Base-by-base conservation (phyloP, 192 early-diverging fungal genomes). In the Gaertneriomyces sp. region DNA sequence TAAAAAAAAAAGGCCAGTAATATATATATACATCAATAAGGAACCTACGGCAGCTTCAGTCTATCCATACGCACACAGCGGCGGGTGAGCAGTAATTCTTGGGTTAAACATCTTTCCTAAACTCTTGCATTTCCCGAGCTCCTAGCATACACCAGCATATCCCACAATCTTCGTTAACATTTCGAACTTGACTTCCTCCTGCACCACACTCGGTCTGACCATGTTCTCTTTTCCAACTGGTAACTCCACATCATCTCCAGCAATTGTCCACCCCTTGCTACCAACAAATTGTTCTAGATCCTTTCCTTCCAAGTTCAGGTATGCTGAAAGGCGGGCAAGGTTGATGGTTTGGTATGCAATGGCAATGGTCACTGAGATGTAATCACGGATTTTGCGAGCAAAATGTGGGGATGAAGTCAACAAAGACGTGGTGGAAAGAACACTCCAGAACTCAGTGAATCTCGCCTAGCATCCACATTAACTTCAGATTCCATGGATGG, bases 131-230 rank as follows among this genome's bases (percentile, higher is more conserved):
- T 33, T 33, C 25, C 25, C 25, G 25, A 33, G 25, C 25, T 33
- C 25, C 25, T 33, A 33, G 25, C 25, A 33, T 33, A 33, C 25
- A 33, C 25, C 25, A 33, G 25, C 68, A 46, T 52, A 62, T 6
- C 76, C 77, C 20, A 79, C 70, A 44, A 79, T 66, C 68, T 75
- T 75, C 12, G 77, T 73, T 40, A 79, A 60, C 41, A 75, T 87
- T 65, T 91, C 92, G 80, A 95, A 95, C 70, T 87, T 88, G 73
- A 97, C 87, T 70, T 80, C 89, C 71, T 97, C 94, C 73, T 83
- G 87, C 58, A 94, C 89, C 38, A 95, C 87, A 5, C 85, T 86
- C 8, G 89, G 85, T 83, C 90, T 91, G 58, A 88, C 88, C 71
- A 91, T 82, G 72, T 93, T 96, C 71, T 91, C 89, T 68, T 82